Evolutionary conservation across 78 protist species (phyloP), one percentile per base, ranked within the genome.

Genomic region (Dictyostelium citrinum): DNA sequence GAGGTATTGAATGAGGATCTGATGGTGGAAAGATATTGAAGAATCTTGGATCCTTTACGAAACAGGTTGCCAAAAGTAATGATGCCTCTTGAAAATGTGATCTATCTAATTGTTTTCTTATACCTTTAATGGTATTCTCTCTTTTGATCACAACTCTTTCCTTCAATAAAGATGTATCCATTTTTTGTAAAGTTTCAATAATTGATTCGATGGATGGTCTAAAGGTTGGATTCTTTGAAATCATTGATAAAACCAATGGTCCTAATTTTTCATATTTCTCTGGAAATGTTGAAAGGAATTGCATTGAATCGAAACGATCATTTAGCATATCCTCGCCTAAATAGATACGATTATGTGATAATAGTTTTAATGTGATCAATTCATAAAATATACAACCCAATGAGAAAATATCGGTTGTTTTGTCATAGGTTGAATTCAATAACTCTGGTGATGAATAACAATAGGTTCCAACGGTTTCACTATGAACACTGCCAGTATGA

Each of bases 341-440:
- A 51, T 46, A 88, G 11, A 43, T 24, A 46, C 71, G 45, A 35
- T 88, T 46, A 16, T 61, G 16, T 11, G 72, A 31, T n/a, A 88
- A 20, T 27, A 78, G 49, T 22, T 46, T 76, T 3, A 88, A 35
- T 22, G 93, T 88, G 0, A 88, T 88, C 58, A 88, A 49, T 35
- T 88, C 93, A 67, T 78, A 88, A 22, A 88, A 88, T 4, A 88
- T 78, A 46, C 93, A 88, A 68, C 93, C 93, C 43, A 88, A 31
- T 22, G 93, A 88, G 12, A 88, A 88, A 1, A 88, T 67, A 49
- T 88, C 93, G 0, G 93, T 83, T 0, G 93, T 77, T 64, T 82
- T 58, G 35, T 88, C 77, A 46, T 88, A 88, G 22, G 31, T n/a
- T 39, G 29, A 20, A 16, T 70, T 70, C 11, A 78, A 35, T 22